Percentiles rank a stretch among this genome's conserved stretches.
Evolutionary conservation across 768 basidiomycete genomes (phyloP).

Genomic region (Strobilomyces dryophilus): DNA sequence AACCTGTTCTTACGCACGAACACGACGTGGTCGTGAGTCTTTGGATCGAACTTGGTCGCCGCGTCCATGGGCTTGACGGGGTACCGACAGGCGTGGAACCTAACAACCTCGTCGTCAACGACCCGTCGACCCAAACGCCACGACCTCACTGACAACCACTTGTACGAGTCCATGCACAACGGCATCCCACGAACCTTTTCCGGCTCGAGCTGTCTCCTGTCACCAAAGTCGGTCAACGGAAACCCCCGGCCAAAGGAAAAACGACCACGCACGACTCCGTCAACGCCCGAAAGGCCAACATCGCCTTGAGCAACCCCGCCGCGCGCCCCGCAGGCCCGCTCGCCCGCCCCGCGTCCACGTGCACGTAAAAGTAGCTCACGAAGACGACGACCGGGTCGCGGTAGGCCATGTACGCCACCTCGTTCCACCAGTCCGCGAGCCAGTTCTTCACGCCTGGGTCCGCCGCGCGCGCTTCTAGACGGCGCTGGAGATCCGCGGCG

Average conservation of each 20-base stretch:
- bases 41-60: conserved; percentile 73
- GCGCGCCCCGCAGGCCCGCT: conserved; percentile 62
- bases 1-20: conserved; percentile 91
- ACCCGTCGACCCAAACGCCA: not conserved
- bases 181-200: conserved; percentile 78
- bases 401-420: conserved; percentile 82
- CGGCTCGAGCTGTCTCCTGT: conserved; percentile 75
- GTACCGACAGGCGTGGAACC: conserved; percentile 91
- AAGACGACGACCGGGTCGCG: conserved; percentile 88
- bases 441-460: conserved; percentile 63
- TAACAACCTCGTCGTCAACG: conserved; percentile 24
- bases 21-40: conserved; percentile 79
- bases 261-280: conserved; percentile 60
- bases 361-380: conserved; percentile 94
- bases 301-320: conserved; percentile 78
- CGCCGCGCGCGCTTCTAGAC: conserved; percentile 72
- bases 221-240: not conserved
- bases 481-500: conserved; percentile 67
- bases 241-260: not conserved
- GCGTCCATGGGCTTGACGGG: conserved; percentile 82
- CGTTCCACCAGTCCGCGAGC: conserved; percentile 99
- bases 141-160: conserved; percentile 65
- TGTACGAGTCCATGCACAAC: conserved; percentile 90
- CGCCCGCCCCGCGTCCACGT: conserved; percentile 55
- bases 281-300: conserved; percentile 79